Evolutionary conservation across 805 yeast species (phyloP).

Genomic region (Candida oleophila): DNA sequence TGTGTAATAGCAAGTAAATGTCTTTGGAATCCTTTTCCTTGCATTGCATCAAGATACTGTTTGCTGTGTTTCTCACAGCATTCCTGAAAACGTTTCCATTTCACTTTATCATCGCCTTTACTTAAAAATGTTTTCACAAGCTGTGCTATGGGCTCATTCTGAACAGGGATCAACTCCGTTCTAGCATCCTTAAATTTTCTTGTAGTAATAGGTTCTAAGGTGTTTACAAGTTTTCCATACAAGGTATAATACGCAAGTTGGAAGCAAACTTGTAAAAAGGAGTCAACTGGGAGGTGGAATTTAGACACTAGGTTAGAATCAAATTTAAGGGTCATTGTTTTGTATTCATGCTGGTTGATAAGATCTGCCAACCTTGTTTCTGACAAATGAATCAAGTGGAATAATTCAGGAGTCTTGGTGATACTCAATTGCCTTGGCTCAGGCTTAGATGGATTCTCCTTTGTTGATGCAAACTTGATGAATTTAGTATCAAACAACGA

Average conservation of each 20-base stretch:
- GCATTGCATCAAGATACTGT: slow-evolving; percentile 50
- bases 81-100: slow-evolving; percentile 51
- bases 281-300: slow-evolving; percentile 47
- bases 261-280: slow-evolving; percentile 50
- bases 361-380: slow-evolving; percentile 60
- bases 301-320: slow-evolving; percentile 36
- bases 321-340: slow-evolving; percentile 37
- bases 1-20: slow-evolving; percentile 66
- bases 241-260: slow-evolving; percentile 56
- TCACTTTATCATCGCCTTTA: slow-evolving; percentile 41
- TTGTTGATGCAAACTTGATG: slow-evolving; percentile 33
- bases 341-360: slow-evolving; percentile 56
- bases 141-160: slow-evolving; percentile 48
- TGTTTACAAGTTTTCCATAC: slow-evolving; percentile 49
- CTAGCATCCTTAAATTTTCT: slow-evolving; percentile 66
- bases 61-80: slow-evolving; percentile 53
- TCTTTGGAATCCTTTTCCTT: slow-evolving; percentile 70
- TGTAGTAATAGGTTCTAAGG: slow-evolving; percentile 64
- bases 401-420: slow-evolving; percentile 44
- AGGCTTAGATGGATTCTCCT: slow-evolving; percentile 38
- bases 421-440: slow-evolving; percentile 28
- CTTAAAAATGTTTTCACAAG: slow-evolving; percentile 66
- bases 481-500: slow-evolving; percentile 47
- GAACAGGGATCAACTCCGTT: slow-evolving; percentile 67
- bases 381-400: slow-evolving; percentile 49